Conservation (phyloP, 2,329 filamentous ascomycete species). For the Cordyceps farinosa region DNA sequence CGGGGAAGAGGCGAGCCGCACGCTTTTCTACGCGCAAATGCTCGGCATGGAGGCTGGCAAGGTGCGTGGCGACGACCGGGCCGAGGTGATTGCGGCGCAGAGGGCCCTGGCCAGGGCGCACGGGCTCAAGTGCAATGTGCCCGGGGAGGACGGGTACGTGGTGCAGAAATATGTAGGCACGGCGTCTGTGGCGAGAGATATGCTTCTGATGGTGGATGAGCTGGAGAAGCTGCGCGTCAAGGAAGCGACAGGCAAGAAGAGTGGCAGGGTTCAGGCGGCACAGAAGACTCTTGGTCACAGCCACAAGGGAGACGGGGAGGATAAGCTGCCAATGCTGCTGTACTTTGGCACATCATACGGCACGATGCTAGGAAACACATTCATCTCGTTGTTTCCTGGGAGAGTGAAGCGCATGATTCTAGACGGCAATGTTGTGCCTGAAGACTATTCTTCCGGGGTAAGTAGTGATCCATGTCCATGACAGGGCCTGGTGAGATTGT, state of each 20-base stretch:
- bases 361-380: slow-evolving; percentile 24
- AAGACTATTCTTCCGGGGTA: slow-evolving; percentile 30
- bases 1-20: slow-evolving; percentile 24
- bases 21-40: slow-evolving; percentile 27
- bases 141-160: slow-evolving; percentile 1
- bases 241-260: not conserved
- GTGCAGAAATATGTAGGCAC: slow-evolving; percentile 3
- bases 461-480: slow-evolving; percentile 13
- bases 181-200: slow-evolving; percentile 8
- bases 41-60: not conserved
- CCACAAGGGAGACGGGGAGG: not conserved
- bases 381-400: slow-evolving; percentile 26
- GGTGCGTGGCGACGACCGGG: not conserved
- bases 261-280: not conserved
- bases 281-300: too few relatives aligned
- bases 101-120: not conserved
- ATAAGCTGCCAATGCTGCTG: not conserved
- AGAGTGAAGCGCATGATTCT: slow-evolving; percentile 36
- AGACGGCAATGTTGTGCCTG: slow-evolving; percentile 31
- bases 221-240: not conserved
- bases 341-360: slow-evolving; percentile 25
- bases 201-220: slow-evolving; percentile 8
- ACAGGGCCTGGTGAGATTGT: too few relatives aligned
- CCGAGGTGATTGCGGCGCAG: not conserved
- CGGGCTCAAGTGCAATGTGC: not conserved